Percentiles rank a stretch among this genome's conserved stretches.
Conservation (phyloP, 1,284 basidiomycete genomes). For the Microbotryomycetes sp. region DNA sequence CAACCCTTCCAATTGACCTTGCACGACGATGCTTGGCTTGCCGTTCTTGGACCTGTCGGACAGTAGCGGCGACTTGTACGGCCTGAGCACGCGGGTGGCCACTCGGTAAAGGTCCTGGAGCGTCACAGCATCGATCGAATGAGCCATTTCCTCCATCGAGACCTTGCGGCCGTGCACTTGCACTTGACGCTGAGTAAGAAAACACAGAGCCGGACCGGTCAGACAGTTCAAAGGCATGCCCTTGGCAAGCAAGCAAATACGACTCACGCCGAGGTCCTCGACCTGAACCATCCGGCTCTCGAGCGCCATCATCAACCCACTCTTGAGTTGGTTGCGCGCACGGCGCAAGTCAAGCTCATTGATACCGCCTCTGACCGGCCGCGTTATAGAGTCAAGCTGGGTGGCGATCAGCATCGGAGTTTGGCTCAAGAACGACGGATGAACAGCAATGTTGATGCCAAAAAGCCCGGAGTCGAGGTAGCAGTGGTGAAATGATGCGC, state of each 20-base stretch:
- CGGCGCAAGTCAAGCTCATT: slow-evolving; percentile 64
- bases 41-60: slow-evolving; percentile 43
- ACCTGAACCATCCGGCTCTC: slow-evolving; percentile 86
- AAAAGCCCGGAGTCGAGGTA: slow-evolving; percentile 93
- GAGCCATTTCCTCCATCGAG: slow-evolving; percentile 83
- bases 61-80: slow-evolving; percentile 28
- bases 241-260: too few species aligned
- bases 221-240: not conserved
- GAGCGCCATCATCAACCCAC: slow-evolving; percentile 87
- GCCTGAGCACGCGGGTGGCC: slow-evolving; percentile 58
- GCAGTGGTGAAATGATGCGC: slow-evolving; percentile 96
- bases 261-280: slow-evolving; percentile 79
- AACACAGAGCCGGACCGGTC: not conserved
- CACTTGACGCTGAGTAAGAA: slow-evolving; percentile 50
- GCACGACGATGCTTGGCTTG: slow-evolving; percentile 45
- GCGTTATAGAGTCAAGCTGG: slow-evolving; percentile 53
- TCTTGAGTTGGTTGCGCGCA: slow-evolving; percentile 95
- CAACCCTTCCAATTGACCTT: slow-evolving; percentile 40
- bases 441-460: slow-evolving; percentile 84
- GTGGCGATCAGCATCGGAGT: slow-evolving; percentile 68
- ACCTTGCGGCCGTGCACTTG: slow-evolving; percentile 87
- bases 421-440: slow-evolving; percentile 49
- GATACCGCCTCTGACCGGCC: slow-evolving; percentile 46
- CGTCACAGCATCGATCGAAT: slow-evolving; percentile 74
- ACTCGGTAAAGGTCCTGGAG: slow-evolving; percentile 63